Evolutionary conservation across 148 eudicot genomes (phyloP).

Genomic region (Chenopodium formosanum): DNA sequence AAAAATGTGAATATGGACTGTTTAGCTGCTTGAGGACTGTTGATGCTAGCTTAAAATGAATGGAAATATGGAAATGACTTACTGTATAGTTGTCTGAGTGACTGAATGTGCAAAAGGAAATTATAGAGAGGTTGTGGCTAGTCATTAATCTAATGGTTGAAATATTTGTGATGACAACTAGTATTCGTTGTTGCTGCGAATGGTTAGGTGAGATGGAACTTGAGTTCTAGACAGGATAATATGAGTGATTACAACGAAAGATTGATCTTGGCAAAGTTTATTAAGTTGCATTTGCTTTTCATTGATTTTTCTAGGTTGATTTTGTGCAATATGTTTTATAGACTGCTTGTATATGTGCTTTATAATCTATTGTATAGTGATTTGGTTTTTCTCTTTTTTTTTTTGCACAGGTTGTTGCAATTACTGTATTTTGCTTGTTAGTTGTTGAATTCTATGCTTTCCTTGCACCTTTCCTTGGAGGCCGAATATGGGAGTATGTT

Average conservation of each 20-base stretch:
- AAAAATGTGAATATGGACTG: neutral
- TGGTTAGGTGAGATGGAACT: neutral
- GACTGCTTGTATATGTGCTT: neutral
- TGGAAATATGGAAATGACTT: neutral
- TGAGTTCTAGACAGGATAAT: neutral
- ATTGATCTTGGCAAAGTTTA: neutral
- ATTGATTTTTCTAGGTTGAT: neutral
- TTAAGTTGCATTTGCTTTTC: neutral
- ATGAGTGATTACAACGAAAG: no score
- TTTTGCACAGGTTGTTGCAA: slow-evolving; percentile 77
- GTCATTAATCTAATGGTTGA: neutral
- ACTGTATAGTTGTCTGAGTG: neutral
- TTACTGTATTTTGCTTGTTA: slow-evolving; percentile 88
- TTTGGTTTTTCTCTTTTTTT: slow-evolving; percentile 13
- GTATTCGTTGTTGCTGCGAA: neutral
- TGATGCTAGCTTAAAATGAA: neutral
- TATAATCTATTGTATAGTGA: neutral
- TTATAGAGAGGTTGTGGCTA: neutral
- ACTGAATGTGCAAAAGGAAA: neutral
- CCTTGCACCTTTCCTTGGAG: slow-evolving; percentile 97
- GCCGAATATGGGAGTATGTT: slow-evolving; percentile 72
- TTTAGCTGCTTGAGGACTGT: neutral
- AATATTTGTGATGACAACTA: neutral
- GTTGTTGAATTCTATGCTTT: slow-evolving; percentile 95
- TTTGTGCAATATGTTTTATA: neutral